A percentile compares a stretch with the other conserved stretches of the same genome.
phyloP scores from a whole-genome alignment of 169 alveolate genomes.

The Eimeria brunetti region DNA sequence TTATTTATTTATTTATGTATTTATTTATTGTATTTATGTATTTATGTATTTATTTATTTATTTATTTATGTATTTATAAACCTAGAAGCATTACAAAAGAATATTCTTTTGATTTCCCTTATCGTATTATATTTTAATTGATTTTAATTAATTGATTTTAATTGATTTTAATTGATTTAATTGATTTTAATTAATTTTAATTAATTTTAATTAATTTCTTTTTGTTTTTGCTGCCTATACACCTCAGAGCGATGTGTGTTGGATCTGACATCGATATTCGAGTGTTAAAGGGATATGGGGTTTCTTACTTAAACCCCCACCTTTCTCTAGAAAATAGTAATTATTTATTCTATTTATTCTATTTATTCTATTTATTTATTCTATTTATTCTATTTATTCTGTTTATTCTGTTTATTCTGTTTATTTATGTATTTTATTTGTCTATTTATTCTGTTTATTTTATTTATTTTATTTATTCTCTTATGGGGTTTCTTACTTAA shows the following conservation, averaged over 20 bases:
- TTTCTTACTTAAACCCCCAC: constrained; percentile 89
- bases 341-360: background rate
- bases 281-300: constrained; percentile 91
- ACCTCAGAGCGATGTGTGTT: constrained; percentile 86
- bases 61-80: no score
- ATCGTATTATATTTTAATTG: background rate
- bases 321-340: constrained; percentile 37
- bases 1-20: no score
- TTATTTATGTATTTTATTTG: no score
- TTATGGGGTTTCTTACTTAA: constrained; percentile 89
- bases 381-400: background rate
- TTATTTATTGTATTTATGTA: no score
- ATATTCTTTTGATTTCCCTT: background rate
- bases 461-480: no score
- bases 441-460: no score
- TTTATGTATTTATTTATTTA: no score
- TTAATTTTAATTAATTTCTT: no score
- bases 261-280: constrained; percentile 96
- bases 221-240: background rate
- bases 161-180: no score
- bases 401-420: background rate
- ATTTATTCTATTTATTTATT: background rate
- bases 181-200: no score
- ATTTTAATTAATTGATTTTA: no score
- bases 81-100: no score